A percentile compares a stretch with the other conserved stretches of the same genome.
phyloP scores from a whole-genome alignment of 2,329 filamentous ascomycete species.

The Thelonectria blattea region DNA sequence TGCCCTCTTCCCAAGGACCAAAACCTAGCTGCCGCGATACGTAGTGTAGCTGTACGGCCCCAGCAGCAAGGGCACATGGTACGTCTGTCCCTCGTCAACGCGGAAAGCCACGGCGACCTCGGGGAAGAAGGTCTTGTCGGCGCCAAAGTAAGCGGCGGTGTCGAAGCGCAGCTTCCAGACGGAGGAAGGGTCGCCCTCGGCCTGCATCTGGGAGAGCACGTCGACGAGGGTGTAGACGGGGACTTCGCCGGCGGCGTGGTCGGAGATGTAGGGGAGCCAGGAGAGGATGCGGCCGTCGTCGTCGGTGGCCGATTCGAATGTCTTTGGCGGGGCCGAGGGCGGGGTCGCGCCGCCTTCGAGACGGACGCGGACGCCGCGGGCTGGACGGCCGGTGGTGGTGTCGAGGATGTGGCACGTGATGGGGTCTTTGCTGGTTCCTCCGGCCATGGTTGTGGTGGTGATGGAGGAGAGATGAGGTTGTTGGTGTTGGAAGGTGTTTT shows the following conservation, averaged over 20 bases:
- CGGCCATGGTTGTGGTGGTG: slow-evolving; percentile 25
- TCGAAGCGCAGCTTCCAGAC: slow-evolving; percentile 76
- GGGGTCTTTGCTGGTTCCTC: slow-evolving; percentile 56
- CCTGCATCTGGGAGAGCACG: slow-evolving; percentile 53
- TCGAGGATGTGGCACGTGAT: slow-evolving; percentile 91
- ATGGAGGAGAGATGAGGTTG: background rate
- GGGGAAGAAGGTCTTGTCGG: slow-evolving; percentile 66
- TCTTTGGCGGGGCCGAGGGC: slow-evolving; percentile 46
- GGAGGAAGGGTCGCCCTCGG: slow-evolving; percentile 46
- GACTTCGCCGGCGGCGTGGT: slow-evolving; percentile 59
- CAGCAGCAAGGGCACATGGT: slow-evolving; percentile 80
- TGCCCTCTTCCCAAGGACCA: background rate
- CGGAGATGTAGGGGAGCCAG: slow-evolving; percentile 68
- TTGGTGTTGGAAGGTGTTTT: background rate
- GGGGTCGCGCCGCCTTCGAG: slow-evolving; percentile 56
- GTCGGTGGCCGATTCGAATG: slow-evolving; percentile 74
- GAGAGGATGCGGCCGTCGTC: slow-evolving; percentile 74
- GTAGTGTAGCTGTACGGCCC: slow-evolving; percentile 83
- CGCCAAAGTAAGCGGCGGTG: slow-evolving; percentile 73
- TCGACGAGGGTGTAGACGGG: slow-evolving; percentile 64
- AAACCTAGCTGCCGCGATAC: slow-evolving; percentile 73
- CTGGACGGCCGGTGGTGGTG: slow-evolving; percentile 76
- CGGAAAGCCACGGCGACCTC: slow-evolving; percentile 62
- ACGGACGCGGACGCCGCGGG: slow-evolving; percentile 68
- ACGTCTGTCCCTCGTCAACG: slow-evolving; percentile 67